Conservation (phyloP, 2,329 filamentous ascomycete species). For the Aspergillus niger region DNA sequence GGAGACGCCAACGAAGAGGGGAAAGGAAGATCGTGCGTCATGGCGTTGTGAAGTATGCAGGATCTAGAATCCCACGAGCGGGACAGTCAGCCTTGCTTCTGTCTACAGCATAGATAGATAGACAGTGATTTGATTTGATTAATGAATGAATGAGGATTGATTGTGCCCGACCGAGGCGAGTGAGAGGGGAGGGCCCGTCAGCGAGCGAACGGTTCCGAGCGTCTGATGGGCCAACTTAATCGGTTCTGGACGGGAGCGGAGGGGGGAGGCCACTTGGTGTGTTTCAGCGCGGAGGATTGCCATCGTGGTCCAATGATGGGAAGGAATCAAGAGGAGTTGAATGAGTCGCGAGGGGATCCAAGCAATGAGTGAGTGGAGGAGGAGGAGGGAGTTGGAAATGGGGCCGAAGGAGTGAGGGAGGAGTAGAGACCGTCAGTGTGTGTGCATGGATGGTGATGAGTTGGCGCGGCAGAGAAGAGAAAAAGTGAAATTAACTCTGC, state of each 20-base stretch:
- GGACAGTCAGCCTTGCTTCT: not conserved
- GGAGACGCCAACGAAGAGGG: not conserved
- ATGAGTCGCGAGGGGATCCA: too few relatives aligned
- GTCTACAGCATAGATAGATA: too few relatives aligned
- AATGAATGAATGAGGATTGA: too few relatives aligned
- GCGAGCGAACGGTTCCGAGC: not conserved
- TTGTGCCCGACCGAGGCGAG: not conserved
- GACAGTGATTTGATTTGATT: too few relatives aligned
- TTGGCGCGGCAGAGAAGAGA: too few relatives aligned
- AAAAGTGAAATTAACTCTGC: too few relatives aligned
- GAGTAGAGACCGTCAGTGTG: not conserved
- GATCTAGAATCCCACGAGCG: not conserved
- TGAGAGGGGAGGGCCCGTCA: not conserved
- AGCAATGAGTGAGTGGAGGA: not conserved
- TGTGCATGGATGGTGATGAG: not conserved
- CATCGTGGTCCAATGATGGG: not conserved
- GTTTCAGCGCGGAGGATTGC: constrained; percentile 1
- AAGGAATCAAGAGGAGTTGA: too few relatives aligned
- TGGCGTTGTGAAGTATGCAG: not conserved
- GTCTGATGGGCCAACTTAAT: constrained; percentile 1
- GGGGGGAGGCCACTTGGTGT: not conserved
- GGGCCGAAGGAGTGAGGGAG: constrained; percentile 1
- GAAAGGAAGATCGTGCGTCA: not conserved
- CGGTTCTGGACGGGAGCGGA: not conserved
- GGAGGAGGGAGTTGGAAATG: not conserved